Conservation (phyloP, 2,329 filamentous ascomycete species). For the Arachnomyces sp. region DNA sequence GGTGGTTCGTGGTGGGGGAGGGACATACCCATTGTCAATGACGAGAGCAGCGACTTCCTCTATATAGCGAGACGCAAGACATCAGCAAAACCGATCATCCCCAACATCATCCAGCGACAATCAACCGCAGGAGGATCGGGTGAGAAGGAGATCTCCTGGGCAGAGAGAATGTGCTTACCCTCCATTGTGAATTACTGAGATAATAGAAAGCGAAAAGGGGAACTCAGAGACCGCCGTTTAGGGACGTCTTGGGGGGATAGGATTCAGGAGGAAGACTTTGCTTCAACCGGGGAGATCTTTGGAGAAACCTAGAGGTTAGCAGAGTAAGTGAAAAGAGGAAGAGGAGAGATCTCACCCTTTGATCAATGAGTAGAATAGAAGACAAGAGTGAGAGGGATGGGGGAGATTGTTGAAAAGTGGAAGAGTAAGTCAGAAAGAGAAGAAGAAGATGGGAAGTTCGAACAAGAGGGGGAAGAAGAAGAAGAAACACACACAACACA, state of each 20-base stretch:
- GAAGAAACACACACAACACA: slow-evolving; percentile 8
- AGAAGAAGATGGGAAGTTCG: slow-evolving; percentile 17
- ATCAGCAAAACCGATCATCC: slow-evolving; percentile 32
- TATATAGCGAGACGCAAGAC: slow-evolving; percentile 45
- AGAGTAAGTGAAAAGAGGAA: slow-evolving; percentile 26
- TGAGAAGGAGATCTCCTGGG: slow-evolving; percentile 12
- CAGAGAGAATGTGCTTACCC: slow-evolving; percentile 45
- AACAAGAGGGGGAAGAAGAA: slow-evolving; percentile 9
- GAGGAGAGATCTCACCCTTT: slow-evolving; percentile 28
- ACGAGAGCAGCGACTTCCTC: slow-evolving; percentile 99
- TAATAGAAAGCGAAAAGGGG: slow-evolving; percentile 1
- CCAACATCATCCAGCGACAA: slow-evolving; percentile 12
- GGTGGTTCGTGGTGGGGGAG: slow-evolving; percentile 20
- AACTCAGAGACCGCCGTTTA: slow-evolving; percentile 1
- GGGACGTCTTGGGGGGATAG: not conserved
- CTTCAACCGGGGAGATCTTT: not conserved
- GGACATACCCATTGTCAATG: slow-evolving; percentile 99
- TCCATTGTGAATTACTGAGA: slow-evolving; percentile 51
- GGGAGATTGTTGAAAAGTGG: slow-evolving; percentile 23
- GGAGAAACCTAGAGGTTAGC: slow-evolving; percentile 17
- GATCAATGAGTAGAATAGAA: slow-evolving; percentile 31
- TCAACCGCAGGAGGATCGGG: slow-evolving; percentile 12
- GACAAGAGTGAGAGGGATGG: slow-evolving; percentile 34
- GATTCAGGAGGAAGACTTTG: not conserved
- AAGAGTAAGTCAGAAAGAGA: slow-evolving; percentile 10